Evolutionary conservation across 805 yeast genomes (phyloP).

Genomic region (Jamesozyma gamospora): DNA sequence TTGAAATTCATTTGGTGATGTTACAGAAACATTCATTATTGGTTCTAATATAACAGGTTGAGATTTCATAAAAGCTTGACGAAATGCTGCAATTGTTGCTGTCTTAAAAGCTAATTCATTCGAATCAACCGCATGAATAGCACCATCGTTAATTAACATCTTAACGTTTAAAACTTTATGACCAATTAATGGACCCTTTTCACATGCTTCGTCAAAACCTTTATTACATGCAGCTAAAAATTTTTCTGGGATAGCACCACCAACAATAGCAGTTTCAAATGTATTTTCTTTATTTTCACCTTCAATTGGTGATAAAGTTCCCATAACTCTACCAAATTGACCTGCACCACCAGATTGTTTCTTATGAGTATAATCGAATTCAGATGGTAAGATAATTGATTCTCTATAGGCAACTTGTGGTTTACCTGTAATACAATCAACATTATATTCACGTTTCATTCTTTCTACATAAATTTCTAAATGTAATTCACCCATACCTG

Average conservation of each 20-base stretch:
- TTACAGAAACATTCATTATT: constrained; percentile 84
- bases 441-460: constrained; percentile 94
- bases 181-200: constrained; percentile 94
- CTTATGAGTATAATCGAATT: constrained; percentile 91
- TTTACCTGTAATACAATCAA: constrained; percentile 89
- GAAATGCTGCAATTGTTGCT: constrained; percentile 87
- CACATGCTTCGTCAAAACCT: constrained; percentile 91
- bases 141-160: constrained; percentile 95
- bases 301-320: constrained; percentile 56
- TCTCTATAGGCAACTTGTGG: constrained; percentile 99
- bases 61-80: constrained; percentile 75
- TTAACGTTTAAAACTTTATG: constrained; percentile 86
- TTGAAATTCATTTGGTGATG: constrained; percentile 95
- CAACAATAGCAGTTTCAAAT: constrained; percentile 82
- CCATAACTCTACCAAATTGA: constrained; percentile 94
- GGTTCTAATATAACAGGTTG: constrained; percentile 91
- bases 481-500: constrained; percentile 98
- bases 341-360: constrained; percentile 99
- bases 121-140: constrained; percentile 93
- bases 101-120: constrained; percentile 91
- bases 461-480: constrained; percentile 96
- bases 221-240: constrained; percentile 87
- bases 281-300: constrained; percentile 40
- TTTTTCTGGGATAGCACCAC: constrained; percentile 95
- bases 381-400: constrained; percentile 61